Evolutionary conservation across 441 rosid species (phyloP), one percentile per base, ranked within the genome.

Genomic region (Pelargonium myrrhifolium): DNA sequence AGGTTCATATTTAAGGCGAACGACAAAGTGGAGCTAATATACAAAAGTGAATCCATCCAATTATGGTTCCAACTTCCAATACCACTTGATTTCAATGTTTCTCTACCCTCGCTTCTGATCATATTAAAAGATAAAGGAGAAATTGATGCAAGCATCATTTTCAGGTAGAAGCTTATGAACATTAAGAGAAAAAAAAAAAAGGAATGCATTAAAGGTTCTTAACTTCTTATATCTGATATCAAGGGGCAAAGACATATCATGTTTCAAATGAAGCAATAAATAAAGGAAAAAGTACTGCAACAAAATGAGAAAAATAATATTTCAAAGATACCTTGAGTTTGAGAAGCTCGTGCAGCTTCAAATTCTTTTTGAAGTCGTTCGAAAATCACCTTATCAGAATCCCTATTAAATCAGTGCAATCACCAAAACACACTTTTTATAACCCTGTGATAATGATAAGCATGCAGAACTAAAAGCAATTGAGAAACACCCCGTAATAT

Each of bases 311-410:
- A 49, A n/a, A 47, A 14, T 14, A 49, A 49, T 49, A 14, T 49
- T 49, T n/a, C 45, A 66, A 59, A 53, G 68, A 17, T 79, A 89
- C 99, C 98, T 80, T 79, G 90, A 76, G 80, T 82, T 82, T 89
- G 95, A 67, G 95, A 85, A 68, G 91, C 86, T 73, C 85, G 79
- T 58, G 90, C 93, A 74, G 85, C 92, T 75, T 91, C 95, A 80
- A 93, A 93, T 77, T 93, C 99, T 69, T 86, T 90, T 73, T 75
- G 92, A 28, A 93, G 83, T 62, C 90, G 97, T 78, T 86, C 96
- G 77, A 80, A 91, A 76, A 89, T 78, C 77, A 71, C 79, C 83
- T 91, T 93, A 77, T 93, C 96, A 70, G 99, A 93, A 77, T 93
- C 97, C 89, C 97, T 91, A 66, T 28, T 55, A 65, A 69, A 61